A percentile compares a stretch with the other conserved stretches of the same genome.
Conservation (phyloP, 176 grass and related monocot genomes). For the Oropetium thomaeum region DNA sequence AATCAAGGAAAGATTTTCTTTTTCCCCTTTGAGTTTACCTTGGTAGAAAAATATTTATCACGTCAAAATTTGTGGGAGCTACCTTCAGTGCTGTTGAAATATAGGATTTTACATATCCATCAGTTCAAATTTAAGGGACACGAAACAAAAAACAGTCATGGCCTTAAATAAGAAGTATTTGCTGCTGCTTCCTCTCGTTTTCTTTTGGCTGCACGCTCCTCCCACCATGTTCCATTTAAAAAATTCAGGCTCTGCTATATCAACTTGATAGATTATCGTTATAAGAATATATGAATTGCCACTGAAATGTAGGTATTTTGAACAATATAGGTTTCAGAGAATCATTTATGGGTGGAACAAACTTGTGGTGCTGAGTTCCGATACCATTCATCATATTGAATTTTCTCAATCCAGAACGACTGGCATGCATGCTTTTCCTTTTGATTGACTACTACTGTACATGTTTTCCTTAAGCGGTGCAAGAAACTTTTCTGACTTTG, state of each 20-base stretch:
- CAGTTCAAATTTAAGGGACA: too few relatives aligned
- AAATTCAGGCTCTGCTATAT: background rate
- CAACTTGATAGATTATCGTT: background rate
- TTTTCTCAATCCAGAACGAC: background rate
- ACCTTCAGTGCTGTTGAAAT: too few relatives aligned
- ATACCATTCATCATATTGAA: background rate
- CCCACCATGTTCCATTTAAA: background rate
- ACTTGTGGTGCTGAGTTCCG: background rate
- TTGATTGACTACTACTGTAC: too few relatives aligned
- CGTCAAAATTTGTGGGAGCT: background rate
- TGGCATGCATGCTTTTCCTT: background rate
- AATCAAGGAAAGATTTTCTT: background rate
- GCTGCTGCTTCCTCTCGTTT: too few relatives aligned
- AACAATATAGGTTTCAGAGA: background rate
- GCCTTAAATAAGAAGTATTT: too few relatives aligned
- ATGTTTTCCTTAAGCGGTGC: too few relatives aligned
- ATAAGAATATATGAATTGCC: constrained; percentile 9
- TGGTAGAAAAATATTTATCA: background rate
- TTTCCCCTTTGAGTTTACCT: background rate
- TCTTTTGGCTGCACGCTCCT: too few relatives aligned
- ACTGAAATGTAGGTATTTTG: background rate
- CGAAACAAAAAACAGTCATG: too few relatives aligned
- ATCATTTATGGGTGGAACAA: background rate
- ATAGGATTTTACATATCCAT: background rate
- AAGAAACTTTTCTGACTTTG: background rate